Base-by-base conservation (phyloP, 1,284 basidiomycete species). In the Schizophyllum commune region DNA sequence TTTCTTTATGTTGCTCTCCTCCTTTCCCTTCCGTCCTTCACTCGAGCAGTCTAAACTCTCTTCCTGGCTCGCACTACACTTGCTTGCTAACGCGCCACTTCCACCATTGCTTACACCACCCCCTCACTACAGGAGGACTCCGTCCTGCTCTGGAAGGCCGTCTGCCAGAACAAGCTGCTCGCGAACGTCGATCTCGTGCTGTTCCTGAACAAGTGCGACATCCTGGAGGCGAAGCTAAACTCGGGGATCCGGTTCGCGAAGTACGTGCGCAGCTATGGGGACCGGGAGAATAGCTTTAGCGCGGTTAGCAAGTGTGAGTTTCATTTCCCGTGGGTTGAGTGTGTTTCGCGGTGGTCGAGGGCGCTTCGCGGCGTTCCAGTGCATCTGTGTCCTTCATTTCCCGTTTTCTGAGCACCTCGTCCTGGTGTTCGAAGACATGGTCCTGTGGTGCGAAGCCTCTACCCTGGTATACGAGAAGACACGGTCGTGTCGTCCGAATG, bases 151-250 rank as follows among this genome's bases (percentile, higher is more conserved):
- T 91, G 89, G 89, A 90, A 89, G 72, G 80, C 85, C 1, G 81
- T 91, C 22, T 89, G 88, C 72, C 83, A 82, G 13, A 89, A 88
- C 73, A 88, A 83, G 71, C 78, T 91, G 4, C 78, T 91, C 0
- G 84, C 83, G 17, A 83, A 81, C 61, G 88, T 89, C 54, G 86
- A 90, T 66, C 75, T 91, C 34, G 84, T 91, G 57, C 78, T 91
- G 27, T 91, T 91, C 76, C 78, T 91, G 60, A 91, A 91, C 74
- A 91, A 91, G 67, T 91, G 89, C 66, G 89, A 91, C 70, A 84
- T 91, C 60, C 73, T 91, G 55, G 82, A 85, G 57, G 68, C 75
- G 60, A 91, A 91, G 72, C 74, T 91, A 39, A 75, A 77, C 15
- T 73, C 81, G 1, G 89, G 89, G 17, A 77, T 86, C 47, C 76